Evolutionary conservation across 345 rosid species (phyloP), one percentile per base, ranked within the genome.

Genomic region (Geranium brycei): DNA sequence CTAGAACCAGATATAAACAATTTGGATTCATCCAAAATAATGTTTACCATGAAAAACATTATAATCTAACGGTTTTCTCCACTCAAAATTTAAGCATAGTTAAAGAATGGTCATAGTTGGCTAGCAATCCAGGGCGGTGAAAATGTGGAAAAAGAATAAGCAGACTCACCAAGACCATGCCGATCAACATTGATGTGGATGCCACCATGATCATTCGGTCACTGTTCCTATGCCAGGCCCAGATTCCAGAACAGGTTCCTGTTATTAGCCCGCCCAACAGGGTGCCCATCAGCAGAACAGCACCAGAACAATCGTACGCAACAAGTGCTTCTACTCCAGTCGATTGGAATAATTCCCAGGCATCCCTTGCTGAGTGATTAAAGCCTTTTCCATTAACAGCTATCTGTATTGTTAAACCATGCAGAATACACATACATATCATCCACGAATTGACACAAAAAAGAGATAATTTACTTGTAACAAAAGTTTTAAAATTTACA

Each of bases 271-370:
- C 99, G 58, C 99, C 93, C 72, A 86, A 78, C 56, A 93, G 19
- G 7, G 89, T 86, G 68, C 88, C 90, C 99, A 93, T 93, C 59
- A 93, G 73, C 60, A 93, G 80, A 69, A 88, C 97, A 58, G 97
- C 99, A 64, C 97, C 97, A 5, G 96, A 86, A 73, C 97, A 90
- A 77, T 93, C 97, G 73, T 93, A 90, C 17, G 96, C 99, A 40
- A 93, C 84, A 53, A 93, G 90, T 47, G 99, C 87, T 72, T 93
- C 99, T 63, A 93, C 99, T 58, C 99, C 99, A 16, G 99, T 93
- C 59, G 96, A 93, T 73, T 93, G 99, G 69, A 93, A 87, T 68
- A 90, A 70, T 62, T 93, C 99, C 99, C 97, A 93, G 3, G 97
- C 99, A 70, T 93, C 99, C 68, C 99, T 85, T 13, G 99, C 97